A percentile compares a stretch with the other conserved stretches of the same genome.
These are phyloP conservation scores for Fusarium sp. DNA, from an alignment of 2,329 filamentous ascomycete genomes.

Conservation along the genomic window DNA sequence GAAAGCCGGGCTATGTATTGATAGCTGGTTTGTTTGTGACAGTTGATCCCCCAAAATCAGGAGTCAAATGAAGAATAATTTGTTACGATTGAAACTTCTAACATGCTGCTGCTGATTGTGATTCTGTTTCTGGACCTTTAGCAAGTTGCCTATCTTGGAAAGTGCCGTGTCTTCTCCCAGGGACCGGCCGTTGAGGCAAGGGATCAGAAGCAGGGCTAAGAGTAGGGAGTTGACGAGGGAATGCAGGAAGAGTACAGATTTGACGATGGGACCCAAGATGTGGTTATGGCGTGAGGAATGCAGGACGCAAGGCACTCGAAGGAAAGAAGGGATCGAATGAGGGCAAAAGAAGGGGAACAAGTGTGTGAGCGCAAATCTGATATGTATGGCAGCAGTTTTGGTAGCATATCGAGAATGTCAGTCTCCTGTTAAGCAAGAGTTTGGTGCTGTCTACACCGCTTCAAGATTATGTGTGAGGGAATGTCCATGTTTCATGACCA, in stretches of 20 bases:
- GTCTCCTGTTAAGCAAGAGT: background rate
- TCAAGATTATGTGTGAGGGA: background rate
- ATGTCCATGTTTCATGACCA: background rate
- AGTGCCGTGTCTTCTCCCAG: background rate
- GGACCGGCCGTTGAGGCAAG: background rate
- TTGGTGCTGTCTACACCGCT: conserved; percentile 16
- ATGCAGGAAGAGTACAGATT: background rate
- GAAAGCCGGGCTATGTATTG: conserved; percentile 29
- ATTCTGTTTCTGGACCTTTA: background rate
- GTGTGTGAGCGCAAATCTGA: background rate
- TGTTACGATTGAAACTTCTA: background rate
- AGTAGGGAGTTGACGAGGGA: background rate
- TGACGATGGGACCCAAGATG: background rate
- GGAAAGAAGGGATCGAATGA: background rate
- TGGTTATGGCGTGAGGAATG: conserved; percentile 24
- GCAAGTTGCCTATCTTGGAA: background rate
- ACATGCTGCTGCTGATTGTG: background rate
- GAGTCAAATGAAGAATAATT: conserved; percentile 25
- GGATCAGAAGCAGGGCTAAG: background rate
- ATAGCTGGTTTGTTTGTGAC: conserved; percentile 29
- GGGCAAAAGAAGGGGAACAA: background rate
- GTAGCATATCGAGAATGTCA: background rate
- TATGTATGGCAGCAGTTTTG: background rate
- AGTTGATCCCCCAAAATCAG: conserved; percentile 18
- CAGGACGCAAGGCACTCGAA: conserved; percentile 16